Evolutionary conservation across 208 protist genomes (phyloP).

Genomic region (Leishmania turanica): DNA sequence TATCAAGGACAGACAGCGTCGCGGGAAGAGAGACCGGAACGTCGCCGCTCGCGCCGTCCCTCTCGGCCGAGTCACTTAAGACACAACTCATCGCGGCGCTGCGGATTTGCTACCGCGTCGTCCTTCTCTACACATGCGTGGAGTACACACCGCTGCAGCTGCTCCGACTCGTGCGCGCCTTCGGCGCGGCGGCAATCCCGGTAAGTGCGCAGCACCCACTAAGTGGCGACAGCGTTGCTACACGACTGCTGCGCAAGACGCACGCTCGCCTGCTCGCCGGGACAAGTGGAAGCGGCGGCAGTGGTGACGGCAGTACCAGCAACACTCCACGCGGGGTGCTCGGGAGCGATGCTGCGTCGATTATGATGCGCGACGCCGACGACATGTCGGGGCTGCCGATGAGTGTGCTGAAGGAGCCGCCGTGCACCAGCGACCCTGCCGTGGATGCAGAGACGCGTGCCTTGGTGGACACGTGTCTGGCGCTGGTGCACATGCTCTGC

Average conservation of each 20-base stretch:
- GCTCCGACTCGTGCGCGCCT: slow-evolving; percentile 25
- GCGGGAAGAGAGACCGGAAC: neutral
- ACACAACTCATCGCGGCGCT: slow-evolving; percentile 15
- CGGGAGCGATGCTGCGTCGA: neutral
- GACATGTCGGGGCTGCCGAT: neutral
- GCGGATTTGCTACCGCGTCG: slow-evolving; percentile 33
- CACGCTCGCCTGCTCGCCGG: slow-evolving; percentile 16
- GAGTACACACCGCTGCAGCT: slow-evolving; percentile 34
- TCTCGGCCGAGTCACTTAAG: too few relatives aligned
- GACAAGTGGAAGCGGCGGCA: neutral
- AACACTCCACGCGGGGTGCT: neutral
- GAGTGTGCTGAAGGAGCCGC: slow-evolving; percentile 2
- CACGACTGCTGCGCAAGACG: slow-evolving; percentile 30
- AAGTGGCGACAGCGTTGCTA: slow-evolving; percentile 29
- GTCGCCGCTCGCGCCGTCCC: too few relatives aligned
- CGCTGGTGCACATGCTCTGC: slow-evolving; percentile 17
- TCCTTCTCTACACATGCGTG: slow-evolving; percentile 27
- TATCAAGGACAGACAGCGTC: neutral
- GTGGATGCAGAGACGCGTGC: slow-evolving; percentile 33
- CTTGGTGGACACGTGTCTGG: slow-evolving; percentile 29
- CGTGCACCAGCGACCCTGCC: slow-evolving; percentile 31
- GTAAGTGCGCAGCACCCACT: slow-evolving; percentile 24
- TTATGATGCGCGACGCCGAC: neutral
- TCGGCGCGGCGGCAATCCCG: slow-evolving; percentile 12
- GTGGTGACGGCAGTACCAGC: neutral